Evolutionary conservation across 2,329 filamentous ascomycete genomes (phyloP).

Genomic region (Neonectria ditissima): DNA sequence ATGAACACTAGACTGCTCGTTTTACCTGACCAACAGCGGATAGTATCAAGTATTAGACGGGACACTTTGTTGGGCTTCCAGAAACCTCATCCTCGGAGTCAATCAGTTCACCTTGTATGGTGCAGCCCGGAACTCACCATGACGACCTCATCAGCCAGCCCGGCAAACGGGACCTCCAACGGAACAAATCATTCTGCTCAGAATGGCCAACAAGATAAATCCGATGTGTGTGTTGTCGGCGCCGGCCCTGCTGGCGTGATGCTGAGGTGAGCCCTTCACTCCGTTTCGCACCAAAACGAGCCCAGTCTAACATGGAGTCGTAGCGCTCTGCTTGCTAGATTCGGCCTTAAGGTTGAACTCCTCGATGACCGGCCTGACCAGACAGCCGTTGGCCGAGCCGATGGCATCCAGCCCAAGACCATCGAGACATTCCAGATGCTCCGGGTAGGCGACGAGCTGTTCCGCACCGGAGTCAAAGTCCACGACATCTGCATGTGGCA

Average conservation of each 20-base stretch:
- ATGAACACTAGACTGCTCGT: slow-evolving; percentile 18
- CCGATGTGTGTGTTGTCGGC: slow-evolving; percentile 63
- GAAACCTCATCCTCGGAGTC: background rate
- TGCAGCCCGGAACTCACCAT: slow-evolving; percentile 7
- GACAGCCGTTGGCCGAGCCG: slow-evolving; percentile 75
- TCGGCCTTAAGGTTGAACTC: slow-evolving; percentile 71
- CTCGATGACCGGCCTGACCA: slow-evolving; percentile 76
- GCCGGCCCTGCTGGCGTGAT: slow-evolving; percentile 67
- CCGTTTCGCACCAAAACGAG: background rate
- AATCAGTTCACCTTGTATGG: background rate
- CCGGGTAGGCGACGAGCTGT: slow-evolving; percentile 72
- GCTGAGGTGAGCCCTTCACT: slow-evolving; percentile 49
- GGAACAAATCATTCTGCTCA: slow-evolving; percentile 7
- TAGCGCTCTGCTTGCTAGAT: slow-evolving; percentile 36
- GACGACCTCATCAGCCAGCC: slow-evolving; percentile 19
- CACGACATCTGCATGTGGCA: slow-evolving; percentile 82
- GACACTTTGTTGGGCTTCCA: background rate
- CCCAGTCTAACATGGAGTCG: background rate
- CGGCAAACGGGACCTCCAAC: slow-evolving; percentile 24
- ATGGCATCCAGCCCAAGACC: slow-evolving; percentile 80
- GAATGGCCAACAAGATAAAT: slow-evolving; percentile 36
- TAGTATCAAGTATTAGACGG: slow-evolving; percentile 1
- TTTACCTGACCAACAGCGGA: background rate
- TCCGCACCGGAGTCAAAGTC: slow-evolving; percentile 74
- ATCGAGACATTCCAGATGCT: slow-evolving; percentile 81